These are phyloP conservation scores for Ganoderma sp. DNA, from an alignment of 1,284 basidiomycete genomes.

Conservation along the genomic window DNA sequence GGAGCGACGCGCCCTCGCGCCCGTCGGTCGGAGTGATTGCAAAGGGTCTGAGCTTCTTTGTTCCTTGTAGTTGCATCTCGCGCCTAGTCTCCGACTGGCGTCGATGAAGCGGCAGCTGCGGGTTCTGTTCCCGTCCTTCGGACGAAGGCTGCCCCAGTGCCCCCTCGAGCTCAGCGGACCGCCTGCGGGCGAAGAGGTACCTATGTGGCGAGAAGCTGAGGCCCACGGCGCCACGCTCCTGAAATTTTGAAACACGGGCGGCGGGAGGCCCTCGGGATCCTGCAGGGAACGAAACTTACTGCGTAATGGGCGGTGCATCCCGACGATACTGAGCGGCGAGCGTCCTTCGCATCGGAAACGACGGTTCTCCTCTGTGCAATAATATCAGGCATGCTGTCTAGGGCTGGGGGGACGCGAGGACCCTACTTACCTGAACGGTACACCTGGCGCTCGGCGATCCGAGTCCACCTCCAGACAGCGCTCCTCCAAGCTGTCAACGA, in stretches of 20 bases:
- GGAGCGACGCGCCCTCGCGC: slow-evolving; percentile 4
- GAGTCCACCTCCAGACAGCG: not conserved
- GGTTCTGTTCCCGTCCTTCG: not conserved
- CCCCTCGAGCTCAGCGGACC: not conserved
- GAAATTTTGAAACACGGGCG: not conserved
- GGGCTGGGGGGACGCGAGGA: not conserved
- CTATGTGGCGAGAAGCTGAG: not conserved
- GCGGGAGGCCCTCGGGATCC: slow-evolving; percentile 1
- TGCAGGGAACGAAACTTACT: not conserved
- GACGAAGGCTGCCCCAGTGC: not conserved
- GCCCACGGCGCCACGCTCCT: not conserved
- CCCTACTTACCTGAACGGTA: not conserved
- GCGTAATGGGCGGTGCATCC: not conserved
- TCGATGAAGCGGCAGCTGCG: not conserved
- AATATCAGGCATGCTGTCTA: not conserved
- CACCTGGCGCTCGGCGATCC: not conserved
- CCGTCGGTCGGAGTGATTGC: not conserved
- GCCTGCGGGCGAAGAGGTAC: not conserved
- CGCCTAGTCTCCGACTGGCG: not conserved
- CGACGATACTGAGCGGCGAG: not conserved
- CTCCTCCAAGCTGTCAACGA: slow-evolving; percentile 1
- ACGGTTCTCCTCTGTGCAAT: not conserved
- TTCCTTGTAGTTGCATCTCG: not conserved
- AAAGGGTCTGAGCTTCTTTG: not conserved
- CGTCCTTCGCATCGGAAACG: not conserved